A percentile compares a stretch with the other conserved stretches of the same genome.
These are phyloP conservation scores for Fusarium sp. DNA, from an alignment of 2,329 filamentous ascomycete species.

Conservation along the genomic window DNA sequence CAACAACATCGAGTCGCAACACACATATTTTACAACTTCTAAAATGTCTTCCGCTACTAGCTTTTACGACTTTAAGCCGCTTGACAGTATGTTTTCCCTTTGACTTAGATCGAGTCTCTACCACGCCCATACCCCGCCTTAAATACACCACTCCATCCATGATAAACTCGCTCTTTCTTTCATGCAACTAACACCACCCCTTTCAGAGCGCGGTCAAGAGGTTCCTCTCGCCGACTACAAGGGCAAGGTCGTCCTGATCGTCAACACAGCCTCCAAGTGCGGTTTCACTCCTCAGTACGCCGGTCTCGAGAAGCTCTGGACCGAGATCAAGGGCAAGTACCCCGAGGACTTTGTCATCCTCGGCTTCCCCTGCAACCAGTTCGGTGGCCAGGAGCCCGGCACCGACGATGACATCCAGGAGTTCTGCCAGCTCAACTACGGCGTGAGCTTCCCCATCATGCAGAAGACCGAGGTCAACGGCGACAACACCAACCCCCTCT, in stretches of 20 bases:
- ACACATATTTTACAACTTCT: constrained; percentile 14
- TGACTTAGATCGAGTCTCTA: neutral
- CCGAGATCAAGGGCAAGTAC: constrained; percentile 76
- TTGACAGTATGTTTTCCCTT: constrained; percentile 74
- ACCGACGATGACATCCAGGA: constrained; percentile 82
- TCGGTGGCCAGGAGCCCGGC: constrained; percentile 89
- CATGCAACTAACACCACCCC: constrained; percentile 27
- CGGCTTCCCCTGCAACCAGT: constrained; percentile 99
- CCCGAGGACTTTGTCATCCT: constrained; percentile 85
- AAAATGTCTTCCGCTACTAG: constrained; percentile 57
- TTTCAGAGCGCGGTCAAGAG: constrained; percentile 69
- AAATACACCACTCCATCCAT: neutral
- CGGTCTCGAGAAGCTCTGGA: constrained; percentile 91
- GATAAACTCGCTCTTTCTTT: neutral
- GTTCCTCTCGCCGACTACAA: constrained; percentile 78
- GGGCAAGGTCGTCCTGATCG: constrained; percentile 93
- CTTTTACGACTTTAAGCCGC: constrained; percentile 88
- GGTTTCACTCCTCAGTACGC: constrained; percentile 97
- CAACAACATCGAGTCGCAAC: constrained; percentile 15
- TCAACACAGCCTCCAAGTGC: constrained; percentile 99
- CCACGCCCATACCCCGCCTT: constrained; percentile 4
- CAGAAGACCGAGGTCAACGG: constrained; percentile 97
- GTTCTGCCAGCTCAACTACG: constrained; percentile 93
- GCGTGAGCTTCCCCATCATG: constrained; percentile 90
- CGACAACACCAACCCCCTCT: constrained; percentile 81